Base-by-base conservation (phyloP, 2,329 filamentous ascomycete genomes). In the Cladosporium sp. region DNA sequence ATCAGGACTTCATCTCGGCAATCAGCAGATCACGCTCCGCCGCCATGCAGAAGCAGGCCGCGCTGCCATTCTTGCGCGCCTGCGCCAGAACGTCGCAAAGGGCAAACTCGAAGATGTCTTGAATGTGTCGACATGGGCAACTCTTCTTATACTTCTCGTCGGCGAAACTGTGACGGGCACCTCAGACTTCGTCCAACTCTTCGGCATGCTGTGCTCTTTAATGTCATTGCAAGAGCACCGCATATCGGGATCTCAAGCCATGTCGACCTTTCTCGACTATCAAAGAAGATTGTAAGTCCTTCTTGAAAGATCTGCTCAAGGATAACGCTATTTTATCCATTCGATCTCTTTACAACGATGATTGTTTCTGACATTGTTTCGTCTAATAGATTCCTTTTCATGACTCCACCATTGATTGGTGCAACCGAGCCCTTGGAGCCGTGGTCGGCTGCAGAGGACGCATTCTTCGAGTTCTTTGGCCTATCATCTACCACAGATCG, bases 111-210 rank as follows among this genome's bases (percentile, higher is more conserved):
- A 68, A 8, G 63, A 67, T n/a, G 66, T 76, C 0, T 75, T 76
- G 60, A 74, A 69, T 34, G 67, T 70, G 0, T 74, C 68, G 11
- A 75, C 71, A 2, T 69, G 74, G 61, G 72, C 73, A 0, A 76
- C 74, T 0, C 64, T 77, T 11, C 61, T 76, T 1, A 70, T 77
- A 0, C 66, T 77, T 0, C 62, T 77, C 0, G 74, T 77, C 0
- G 75, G 75, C 0, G 75, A 77, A 14, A 76, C 75, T 0, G 75
- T 77, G 6, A 77, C 74, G 0, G 75, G 74, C 0, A 73, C 74
- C 3, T 67, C 67, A 19, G 75, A 76, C 34, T 77, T 72, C 50
- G 62, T 61, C 0, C 73, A 73, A 51, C 65, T 77, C 0, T 61
- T 76, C 0, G 68, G 74, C 51, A 74, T 77, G 67, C 61, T 76